A percentile compares a stretch with the other conserved stretches of the same genome.
Evolutionary conservation across 768 basidiomycete genomes (phyloP).

Genomic region (Russula lepida): DNA sequence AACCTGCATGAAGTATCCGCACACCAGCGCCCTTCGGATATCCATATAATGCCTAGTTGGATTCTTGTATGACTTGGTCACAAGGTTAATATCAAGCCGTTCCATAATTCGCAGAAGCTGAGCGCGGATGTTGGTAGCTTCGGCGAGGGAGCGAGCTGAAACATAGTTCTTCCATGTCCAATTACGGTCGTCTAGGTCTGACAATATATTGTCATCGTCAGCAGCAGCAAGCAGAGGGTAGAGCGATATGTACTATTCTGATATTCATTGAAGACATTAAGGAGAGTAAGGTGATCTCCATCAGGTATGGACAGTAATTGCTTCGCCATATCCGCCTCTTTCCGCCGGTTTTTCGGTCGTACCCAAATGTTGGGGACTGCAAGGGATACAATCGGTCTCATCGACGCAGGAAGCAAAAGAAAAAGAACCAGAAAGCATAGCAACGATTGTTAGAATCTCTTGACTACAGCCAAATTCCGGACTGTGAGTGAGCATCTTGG

Average conservation of each 20-base stretch:
- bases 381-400: neutral
- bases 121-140: constrained; percentile 88
- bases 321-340: constrained; percentile 91
- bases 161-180: constrained; percentile 93
- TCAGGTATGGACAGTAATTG: constrained; percentile 82
- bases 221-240: neutral
- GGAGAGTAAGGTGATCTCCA: constrained; percentile 87
- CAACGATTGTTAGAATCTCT: constrained; percentile 89
- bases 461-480: constrained; percentile 95
- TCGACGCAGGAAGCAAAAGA: neutral
- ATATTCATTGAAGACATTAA: constrained; percentile 95
- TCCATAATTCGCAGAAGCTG: constrained; percentile 92
- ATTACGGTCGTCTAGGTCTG: constrained; percentile 49
- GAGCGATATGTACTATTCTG: constrained; percentile 49
- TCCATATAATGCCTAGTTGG: constrained; percentile 43
- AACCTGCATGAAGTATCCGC: constrained; percentile 97
- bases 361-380: constrained; percentile 93
- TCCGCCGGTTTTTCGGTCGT: constrained; percentile 77
- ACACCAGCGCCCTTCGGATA: constrained; percentile 76
- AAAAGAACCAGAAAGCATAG: constrained; percentile 84
- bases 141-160: constrained; percentile 68
- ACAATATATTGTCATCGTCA: neutral
- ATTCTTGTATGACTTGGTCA: constrained; percentile 59
- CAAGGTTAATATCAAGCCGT: constrained; percentile 68
- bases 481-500: constrained; percentile 90